These are phyloP conservation scores for Hypoxylon sp. DNA, from an alignment of 2,329 filamentous ascomycete genomes.

Conservation along the genomic window DNA sequence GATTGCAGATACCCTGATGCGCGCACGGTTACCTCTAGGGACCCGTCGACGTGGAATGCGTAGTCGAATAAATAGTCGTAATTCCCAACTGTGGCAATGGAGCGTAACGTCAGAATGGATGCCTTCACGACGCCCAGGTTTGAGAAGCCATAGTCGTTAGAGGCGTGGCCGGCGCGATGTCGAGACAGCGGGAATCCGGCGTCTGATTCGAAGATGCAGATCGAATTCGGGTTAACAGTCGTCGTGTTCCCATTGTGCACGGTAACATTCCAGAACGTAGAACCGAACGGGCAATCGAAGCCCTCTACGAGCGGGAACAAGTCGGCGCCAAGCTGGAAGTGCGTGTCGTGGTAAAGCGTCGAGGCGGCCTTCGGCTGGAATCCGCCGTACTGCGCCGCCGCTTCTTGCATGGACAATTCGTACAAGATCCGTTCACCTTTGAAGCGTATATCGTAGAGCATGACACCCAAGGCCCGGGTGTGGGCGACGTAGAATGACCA, in stretches of 20 bases:
- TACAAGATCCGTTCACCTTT: conserved; percentile 65
- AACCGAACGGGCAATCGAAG: conserved; percentile 57
- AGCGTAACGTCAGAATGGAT: conserved; percentile 53
- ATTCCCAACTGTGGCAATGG: conserved; percentile 58
- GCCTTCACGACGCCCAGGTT: conserved; percentile 53
- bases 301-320: conserved; percentile 56
- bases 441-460: conserved; percentile 64
- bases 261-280: conserved; percentile 54
- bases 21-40: conserved; percentile 55
- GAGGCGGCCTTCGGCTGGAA: conserved; percentile 58
- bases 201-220: conserved; percentile 58
- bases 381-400: conserved; percentile 64
- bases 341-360: conserved; percentile 59
- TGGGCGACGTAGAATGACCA: conserved; percentile 65
- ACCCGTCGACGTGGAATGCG: conserved; percentile 53
- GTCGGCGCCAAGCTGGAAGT: conserved; percentile 54
- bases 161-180: conserved; percentile 48
- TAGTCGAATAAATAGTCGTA: conserved; percentile 58
- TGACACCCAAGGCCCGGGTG: conserved; percentile 59
- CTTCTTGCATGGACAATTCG: conserved; percentile 65
- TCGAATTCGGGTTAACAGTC: conserved; percentile 49
- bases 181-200: conserved; percentile 54
- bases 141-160: conserved; percentile 48
- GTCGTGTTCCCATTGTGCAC: conserved; percentile 51
- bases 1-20: conserved; percentile 56